Evolutionary conservation across 352 stramenopile species (phyloP), one percentile per base, ranked within the genome.

Genomic region (Elongisporangium anandrum): DNA sequence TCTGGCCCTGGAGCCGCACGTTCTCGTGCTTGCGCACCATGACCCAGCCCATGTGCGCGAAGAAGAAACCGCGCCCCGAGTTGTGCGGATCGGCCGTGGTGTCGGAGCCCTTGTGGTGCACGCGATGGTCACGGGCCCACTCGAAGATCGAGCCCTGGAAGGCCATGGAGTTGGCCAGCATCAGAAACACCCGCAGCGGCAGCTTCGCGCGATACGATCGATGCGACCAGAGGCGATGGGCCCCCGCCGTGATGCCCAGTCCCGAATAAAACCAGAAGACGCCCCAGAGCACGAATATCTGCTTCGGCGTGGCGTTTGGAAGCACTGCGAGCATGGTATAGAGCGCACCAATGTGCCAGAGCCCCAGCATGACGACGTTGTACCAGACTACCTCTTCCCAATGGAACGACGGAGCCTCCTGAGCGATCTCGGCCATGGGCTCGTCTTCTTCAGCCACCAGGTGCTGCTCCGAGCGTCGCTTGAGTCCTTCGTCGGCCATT

Each of bases 81-180:
- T 99, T 98, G 87, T 99, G 97, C 56, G 92, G 92, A 65, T 97
- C 91, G 1, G 76, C 75, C 15, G 94, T 94, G 53, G 95, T 98
- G 79, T 99, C 96, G 20, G 94, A 98, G 68, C 97, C 94, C 77
- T 99, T 99, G 90, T 99, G 97, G 75, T 99, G 97, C 48, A 99
- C 96, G 51, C 97, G 93, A 81, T 99, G 97, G 76, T 99, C 97
- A 49, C 97, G 95, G 17, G 95, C 88, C 97, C 97, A 99, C 74
- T 99, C 95, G 66, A 96, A 99, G 71, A 99, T 99, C 55, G 78
- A 96, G 23, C 97, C 97, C 79, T 99, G 69, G 64, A 91, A 91
- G 54, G 97, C 96, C 77, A 99, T 98, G 50, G 95, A 98, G 81
- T 99, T 99, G 70, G 82, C 96, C 24, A 99, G 83, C 97, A 99